Percentiles rank a stretch among this genome's conserved stretches.
phyloP scores from a whole-genome alignment of 495 filamentous ascomycete species.

The Aspergillus ostianus region DNA sequence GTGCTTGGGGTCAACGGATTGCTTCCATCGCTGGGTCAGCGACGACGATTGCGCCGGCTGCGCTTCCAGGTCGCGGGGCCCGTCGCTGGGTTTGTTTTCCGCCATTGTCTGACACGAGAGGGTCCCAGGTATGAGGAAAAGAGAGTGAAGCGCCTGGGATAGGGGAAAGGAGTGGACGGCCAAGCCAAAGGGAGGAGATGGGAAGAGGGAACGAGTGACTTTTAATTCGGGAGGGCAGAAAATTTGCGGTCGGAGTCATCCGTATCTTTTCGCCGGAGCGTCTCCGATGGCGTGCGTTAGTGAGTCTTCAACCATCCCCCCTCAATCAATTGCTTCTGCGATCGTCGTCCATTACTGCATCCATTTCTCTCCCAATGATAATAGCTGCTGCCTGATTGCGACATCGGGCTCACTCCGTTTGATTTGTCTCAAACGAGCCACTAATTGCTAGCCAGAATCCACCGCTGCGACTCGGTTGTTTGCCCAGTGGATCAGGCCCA shows the following conservation, averaged over 20 bases:
- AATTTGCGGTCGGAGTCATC: conserved; percentile 9
- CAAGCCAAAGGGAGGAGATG: not conserved
- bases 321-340: not conserved
- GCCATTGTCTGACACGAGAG: not conserved
- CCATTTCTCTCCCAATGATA: conserved; percentile 1
- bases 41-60: conserved; percentile 11
- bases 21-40: conserved; percentile 27
- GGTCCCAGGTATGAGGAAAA: not conserved
- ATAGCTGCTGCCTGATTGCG: conserved; percentile 4
- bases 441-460: not conserved
- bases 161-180: not conserved
- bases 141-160: not conserved
- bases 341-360: conserved; percentile 1
- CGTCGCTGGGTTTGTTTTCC: not conserved
- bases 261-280: conserved; percentile 5
- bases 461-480: conserved; percentile 1
- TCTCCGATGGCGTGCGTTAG: conserved; percentile 11
- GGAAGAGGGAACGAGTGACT: conserved; percentile 1
- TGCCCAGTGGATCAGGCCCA: conserved; percentile 10
- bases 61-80: conserved; percentile 11
- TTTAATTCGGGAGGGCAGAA: conserved; percentile 1
- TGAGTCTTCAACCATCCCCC: not conserved
- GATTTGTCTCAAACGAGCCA: not conserved
- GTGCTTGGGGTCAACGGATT: conserved; percentile 40
- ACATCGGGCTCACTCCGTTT: not conserved